Evolutionary conservation across 805 yeast genomes (phyloP), one percentile per base, ranked within the genome.

Genomic region (Peterozyma toletana): DNA sequence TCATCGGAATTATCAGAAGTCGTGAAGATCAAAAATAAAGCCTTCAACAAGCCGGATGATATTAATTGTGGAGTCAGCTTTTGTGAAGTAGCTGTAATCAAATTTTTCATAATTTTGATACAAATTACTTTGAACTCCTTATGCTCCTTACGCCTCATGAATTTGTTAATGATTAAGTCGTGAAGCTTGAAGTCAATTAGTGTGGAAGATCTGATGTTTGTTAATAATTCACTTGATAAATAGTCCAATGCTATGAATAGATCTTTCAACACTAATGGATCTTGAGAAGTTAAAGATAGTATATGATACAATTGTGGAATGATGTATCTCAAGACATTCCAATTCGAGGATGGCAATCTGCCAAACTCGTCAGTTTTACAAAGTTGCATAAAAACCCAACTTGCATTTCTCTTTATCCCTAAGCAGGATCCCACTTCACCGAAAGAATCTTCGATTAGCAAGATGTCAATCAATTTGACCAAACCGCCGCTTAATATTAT

Each of bases 371-470:
- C 47, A 16, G 47, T 44, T 29, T 44, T 44, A 34, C 47, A 44
- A 5, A 44, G 18, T 30, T 44, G 47, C 47, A 44, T 44, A 29
- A 44, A 44, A n/a, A 44, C 44, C 47, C 47, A 44, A 40, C 47
- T 44, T 9, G 47, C 43, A 30, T 44, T 44, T 11, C 44, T 21
- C 27, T 44, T 44, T 5, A 44, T 18, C 13, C 33, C 33, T 17
- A 38, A 33, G 14, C 39, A 37, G 9, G 34, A 31, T n/a, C 18
- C 36, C 6, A 30, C 15, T 6, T 6, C 7, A 10, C 33, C 17
- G 18, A 31, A 36, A 34, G 38, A 38, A 33, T 44, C 47, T 33
- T 44, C 47, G n/a, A 44, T 15, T n/a, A 40, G 18, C 35, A 44
- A 40, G 4, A 44, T 44, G 14, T 44, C 47, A 33, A 44, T 38